Percentiles rank a stretch among this genome's conserved stretches.
phyloP scores from a whole-genome alignment of 371 early-diverging fungal genomes.

The Batkoa obscura region DNA sequence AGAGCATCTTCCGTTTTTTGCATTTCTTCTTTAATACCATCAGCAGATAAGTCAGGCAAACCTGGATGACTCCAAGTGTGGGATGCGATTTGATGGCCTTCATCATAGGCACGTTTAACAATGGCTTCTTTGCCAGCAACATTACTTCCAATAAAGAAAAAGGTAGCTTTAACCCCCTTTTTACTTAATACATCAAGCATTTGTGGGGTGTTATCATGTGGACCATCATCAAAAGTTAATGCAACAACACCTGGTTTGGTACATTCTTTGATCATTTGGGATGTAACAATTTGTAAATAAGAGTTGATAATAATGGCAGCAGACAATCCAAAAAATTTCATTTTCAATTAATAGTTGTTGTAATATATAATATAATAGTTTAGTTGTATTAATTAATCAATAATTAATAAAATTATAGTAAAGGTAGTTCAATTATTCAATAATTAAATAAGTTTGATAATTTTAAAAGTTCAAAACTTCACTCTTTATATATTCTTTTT shows the following conservation, averaged over 20 bases:
- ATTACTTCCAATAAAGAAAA: constrained; percentile 35
- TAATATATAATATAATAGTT: too few relatives aligned
- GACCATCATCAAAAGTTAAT: constrained; percentile 12
- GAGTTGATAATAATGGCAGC: too few relatives aligned
- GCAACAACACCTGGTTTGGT: constrained; percentile 4
- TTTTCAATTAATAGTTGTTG: too few relatives aligned
- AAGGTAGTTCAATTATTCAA: too few relatives aligned
- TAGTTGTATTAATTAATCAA: too few relatives aligned
- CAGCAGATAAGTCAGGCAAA: constrained; percentile 16
- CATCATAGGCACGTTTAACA: not conserved
- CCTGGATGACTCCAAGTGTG: constrained; percentile 30
- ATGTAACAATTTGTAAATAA: too few relatives aligned
- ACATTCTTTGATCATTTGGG: too few relatives aligned
- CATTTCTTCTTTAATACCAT: constrained; percentile 12
- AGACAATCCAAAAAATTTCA: too few relatives aligned
- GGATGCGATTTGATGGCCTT: constrained; percentile 25
- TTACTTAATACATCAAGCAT: constrained; percentile 24
- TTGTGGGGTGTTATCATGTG: not conserved
- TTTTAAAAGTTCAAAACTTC: too few relatives aligned
- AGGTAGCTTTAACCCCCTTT: constrained; percentile 32
- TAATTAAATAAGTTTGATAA: too few relatives aligned
- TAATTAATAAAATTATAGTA: too few relatives aligned
- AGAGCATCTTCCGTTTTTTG: constrained; percentile 13
- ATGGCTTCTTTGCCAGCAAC: not conserved
- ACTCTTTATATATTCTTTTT: too few relatives aligned